Evolutionary conservation across 139 green algal species (phyloP).

Genomic region (Micractinium conductrix): DNA sequence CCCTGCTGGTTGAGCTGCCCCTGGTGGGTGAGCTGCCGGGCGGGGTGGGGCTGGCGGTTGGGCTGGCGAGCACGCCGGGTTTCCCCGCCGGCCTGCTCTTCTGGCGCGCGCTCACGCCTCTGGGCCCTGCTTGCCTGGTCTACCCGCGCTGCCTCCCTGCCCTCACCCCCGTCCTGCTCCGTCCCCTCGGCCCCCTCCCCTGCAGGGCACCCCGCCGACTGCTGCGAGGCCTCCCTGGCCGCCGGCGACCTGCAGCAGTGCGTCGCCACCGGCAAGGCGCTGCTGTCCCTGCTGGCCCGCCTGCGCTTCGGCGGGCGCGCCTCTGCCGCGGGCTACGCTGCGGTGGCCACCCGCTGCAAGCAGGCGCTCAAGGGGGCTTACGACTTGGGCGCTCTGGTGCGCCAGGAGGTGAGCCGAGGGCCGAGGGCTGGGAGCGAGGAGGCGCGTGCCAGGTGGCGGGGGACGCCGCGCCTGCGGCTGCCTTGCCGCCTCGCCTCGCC

Average conservation of each 20-base stretch:
- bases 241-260: too few relatives aligned
- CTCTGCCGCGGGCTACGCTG: not conserved
- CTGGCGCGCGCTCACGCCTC: not conserved
- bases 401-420: not conserved
- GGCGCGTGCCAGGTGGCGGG: too few relatives aligned
- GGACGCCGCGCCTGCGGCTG: too few relatives aligned
- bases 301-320: constrained; percentile 25
- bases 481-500: too few relatives aligned
- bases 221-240: not conserved
- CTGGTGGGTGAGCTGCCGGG: too few relatives aligned
- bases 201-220: constrained; percentile 3
- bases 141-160: not conserved
- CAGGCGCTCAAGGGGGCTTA: constrained; percentile 22
- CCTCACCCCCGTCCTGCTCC: not conserved
- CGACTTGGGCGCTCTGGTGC: not conserved
- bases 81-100: too few relatives aligned
- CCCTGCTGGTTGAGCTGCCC: too few relatives aligned
- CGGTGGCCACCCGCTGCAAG: constrained; percentile 4
- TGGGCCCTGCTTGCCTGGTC: not conserved
- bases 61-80: too few relatives aligned
- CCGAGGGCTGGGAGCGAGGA: too few relatives aligned
- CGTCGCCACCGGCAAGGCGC: not conserved
- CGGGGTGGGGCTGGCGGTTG: too few relatives aligned
- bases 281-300: constrained; percentile 18
- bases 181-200: too few relatives aligned